Percentiles rank a stretch among this genome's conserved stretches.
Evolutionary conservation across 129 eudicot genomes (phyloP).

Genomic region (Pseudognaphalium luteoalbum): DNA sequence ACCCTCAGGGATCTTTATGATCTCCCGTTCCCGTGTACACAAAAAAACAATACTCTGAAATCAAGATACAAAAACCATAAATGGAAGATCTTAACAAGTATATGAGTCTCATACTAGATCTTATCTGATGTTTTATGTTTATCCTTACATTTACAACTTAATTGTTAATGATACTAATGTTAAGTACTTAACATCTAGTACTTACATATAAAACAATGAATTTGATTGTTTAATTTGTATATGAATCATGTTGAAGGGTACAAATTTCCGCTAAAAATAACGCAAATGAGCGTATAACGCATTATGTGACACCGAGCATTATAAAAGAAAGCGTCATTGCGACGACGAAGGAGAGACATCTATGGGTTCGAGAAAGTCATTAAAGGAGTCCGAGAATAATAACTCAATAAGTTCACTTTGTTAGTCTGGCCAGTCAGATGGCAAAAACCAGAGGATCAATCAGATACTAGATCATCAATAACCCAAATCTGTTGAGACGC

Average conservation of each 20-base stretch:
- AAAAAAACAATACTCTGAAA: too few species aligned
- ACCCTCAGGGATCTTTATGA: too few species aligned
- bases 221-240: too few species aligned
- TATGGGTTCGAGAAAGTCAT: not conserved
- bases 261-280: slow-evolving; percentile 50
- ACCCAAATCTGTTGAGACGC: slow-evolving; percentile 55
- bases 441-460: slow-evolving; percentile 26
- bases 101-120: too few species aligned
- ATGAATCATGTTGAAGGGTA: slow-evolving; percentile 45
- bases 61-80: too few species aligned
- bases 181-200: too few species aligned
- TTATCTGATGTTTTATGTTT: too few species aligned
- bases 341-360: slow-evolving; percentile 36
- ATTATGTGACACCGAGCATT: slow-evolving; percentile 36
- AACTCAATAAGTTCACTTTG: slow-evolving; percentile 24
- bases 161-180: too few species aligned
- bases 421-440: slow-evolving; percentile 27
- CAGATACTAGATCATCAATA: slow-evolving; percentile 57
- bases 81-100: too few species aligned
- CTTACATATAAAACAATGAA: too few species aligned
- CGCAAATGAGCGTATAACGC: slow-evolving; percentile 49
- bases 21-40: too few species aligned
- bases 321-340: slow-evolving; percentile 41
- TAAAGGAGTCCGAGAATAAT: slow-evolving; percentile 26
- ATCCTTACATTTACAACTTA: too few species aligned